These are phyloP conservation scores for Cyclotella kingstonii DNA, from an alignment of 108 stramenopile genomes.

Conservation along the genomic window DNA sequence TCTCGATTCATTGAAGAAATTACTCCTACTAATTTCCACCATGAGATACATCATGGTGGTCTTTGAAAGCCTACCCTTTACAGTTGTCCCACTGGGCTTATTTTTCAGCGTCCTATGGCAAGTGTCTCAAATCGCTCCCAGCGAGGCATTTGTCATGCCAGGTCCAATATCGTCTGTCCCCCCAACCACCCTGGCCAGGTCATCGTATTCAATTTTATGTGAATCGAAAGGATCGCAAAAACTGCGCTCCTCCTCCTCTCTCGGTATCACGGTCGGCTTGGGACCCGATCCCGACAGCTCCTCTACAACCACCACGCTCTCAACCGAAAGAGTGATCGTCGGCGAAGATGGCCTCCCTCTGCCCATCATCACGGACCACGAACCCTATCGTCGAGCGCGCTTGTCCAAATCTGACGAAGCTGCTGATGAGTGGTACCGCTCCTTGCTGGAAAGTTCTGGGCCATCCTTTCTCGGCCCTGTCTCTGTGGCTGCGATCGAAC, in stretches of 20 bases:
- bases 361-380: constrained; percentile 58
- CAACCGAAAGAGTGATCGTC: constrained; percentile 12
- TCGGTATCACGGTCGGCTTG: constrained; percentile 37
- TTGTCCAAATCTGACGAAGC: constrained; percentile 60
- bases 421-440: constrained; percentile 77
- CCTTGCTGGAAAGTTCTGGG: constrained; percentile 26
- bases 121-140: too few species aligned
- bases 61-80: too few species aligned
- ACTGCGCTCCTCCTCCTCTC: constrained; percentile 7
- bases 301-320: constrained; percentile 5
- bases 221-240: background rate
- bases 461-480: constrained; percentile 32
- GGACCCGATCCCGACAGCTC: constrained; percentile 29
- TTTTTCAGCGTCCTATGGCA: too few species aligned
- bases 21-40: too few species aligned
- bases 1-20: too few species aligned
- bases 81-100: too few species aligned
- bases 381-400: constrained; percentile 63
- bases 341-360: constrained; percentile 34
- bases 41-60: too few species aligned
- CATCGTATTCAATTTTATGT: background rate
- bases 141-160: constrained; percentile 6
- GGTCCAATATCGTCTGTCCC: background rate
- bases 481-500: constrained; percentile 16
- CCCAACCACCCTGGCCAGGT: background rate